phyloP scores from a whole-genome alignment of 805 yeast species.

The Ogataea salicorniae region DNA sequence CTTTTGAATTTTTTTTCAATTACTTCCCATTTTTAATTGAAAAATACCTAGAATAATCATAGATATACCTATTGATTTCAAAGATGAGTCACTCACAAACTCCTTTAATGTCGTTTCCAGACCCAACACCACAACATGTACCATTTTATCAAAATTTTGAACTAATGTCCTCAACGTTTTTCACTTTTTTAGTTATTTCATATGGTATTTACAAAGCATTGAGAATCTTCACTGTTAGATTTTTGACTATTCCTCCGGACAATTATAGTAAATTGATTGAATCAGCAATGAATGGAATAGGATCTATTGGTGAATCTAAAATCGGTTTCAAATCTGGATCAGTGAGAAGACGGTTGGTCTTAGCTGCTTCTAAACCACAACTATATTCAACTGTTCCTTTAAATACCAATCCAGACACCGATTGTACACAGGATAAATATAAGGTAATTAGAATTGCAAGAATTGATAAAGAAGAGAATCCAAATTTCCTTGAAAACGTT shows the following conservation, averaged over 20 bases:
- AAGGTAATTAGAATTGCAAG: slow-evolving; percentile 23
- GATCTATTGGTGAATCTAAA: slow-evolving; percentile 13
- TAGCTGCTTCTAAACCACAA: slow-evolving; percentile 29
- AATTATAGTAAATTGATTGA: slow-evolving; percentile 23
- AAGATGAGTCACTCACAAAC: slow-evolving; percentile 4
- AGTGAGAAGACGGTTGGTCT: slow-evolving; percentile 27
- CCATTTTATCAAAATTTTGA: slow-evolving; percentile 10
- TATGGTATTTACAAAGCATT: slow-evolving; percentile 15
- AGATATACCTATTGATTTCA: too few relatives aligned
- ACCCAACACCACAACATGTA: slow-evolving; percentile 1
- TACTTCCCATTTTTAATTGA: too few relatives aligned
- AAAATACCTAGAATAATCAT: too few relatives aligned
- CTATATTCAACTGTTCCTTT: slow-evolving; percentile 32
- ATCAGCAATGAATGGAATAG: slow-evolving; percentile 17
- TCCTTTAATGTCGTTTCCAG: slow-evolving; percentile 14
- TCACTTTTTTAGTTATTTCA: slow-evolving; percentile 2
- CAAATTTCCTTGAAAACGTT: slow-evolving; percentile 16
- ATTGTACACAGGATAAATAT: slow-evolving; percentile 9
- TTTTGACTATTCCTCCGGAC: slow-evolving; percentile 25
- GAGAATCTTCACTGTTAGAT: slow-evolving; percentile 19
- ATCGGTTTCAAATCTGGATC: slow-evolving; percentile 27
- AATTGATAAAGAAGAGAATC: slow-evolving; percentile 20
- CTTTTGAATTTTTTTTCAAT: too few relatives aligned
- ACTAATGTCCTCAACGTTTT: slow-evolving; percentile 6
- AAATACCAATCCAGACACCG: slow-evolving; percentile 14